Conservation (phyloP, 441 rosid genomes). For the Adansonia rubrostipa region DNA sequence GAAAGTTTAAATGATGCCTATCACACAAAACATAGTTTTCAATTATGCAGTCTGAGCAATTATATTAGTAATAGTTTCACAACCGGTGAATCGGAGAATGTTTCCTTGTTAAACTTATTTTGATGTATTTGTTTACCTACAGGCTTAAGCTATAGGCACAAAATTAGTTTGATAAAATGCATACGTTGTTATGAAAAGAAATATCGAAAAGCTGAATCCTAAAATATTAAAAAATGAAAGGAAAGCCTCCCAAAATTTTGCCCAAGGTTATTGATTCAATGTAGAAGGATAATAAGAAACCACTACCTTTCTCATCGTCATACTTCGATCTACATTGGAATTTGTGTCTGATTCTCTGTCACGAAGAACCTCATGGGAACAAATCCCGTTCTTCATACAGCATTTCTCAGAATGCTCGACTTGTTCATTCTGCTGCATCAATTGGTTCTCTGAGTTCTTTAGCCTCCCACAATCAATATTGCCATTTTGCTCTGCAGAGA, state of each 20-base stretch:
- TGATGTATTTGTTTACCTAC: constrained; percentile 4
- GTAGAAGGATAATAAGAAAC: constrained; percentile 4
- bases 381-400: constrained; percentile 69
- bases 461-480: constrained; percentile 39
- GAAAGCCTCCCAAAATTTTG: neutral
- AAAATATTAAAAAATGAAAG: constrained; percentile 12
- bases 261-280: neutral
- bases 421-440: constrained; percentile 38
- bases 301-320: constrained; percentile 79
- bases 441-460: constrained; percentile 44
- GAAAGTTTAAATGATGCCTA: constrained; percentile 99
- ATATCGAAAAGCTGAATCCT: neutral
- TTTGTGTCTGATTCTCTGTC: constrained; percentile 51
- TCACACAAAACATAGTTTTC: constrained; percentile 28
- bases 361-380: constrained; percentile 86
- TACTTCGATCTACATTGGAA: constrained; percentile 41
- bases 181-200: neutral
- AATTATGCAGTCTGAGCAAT: constrained; percentile 6
- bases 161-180: constrained; percentile 4
- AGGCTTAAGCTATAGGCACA: neutral
- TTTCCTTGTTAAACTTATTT: neutral
- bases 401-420: constrained; percentile 45
- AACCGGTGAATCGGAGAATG: neutral
- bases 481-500: constrained; percentile 41
- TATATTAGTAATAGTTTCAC: neutral